Conservation (phyloP, 305 asterid genomes). For the Solanum hybrid region DNA sequence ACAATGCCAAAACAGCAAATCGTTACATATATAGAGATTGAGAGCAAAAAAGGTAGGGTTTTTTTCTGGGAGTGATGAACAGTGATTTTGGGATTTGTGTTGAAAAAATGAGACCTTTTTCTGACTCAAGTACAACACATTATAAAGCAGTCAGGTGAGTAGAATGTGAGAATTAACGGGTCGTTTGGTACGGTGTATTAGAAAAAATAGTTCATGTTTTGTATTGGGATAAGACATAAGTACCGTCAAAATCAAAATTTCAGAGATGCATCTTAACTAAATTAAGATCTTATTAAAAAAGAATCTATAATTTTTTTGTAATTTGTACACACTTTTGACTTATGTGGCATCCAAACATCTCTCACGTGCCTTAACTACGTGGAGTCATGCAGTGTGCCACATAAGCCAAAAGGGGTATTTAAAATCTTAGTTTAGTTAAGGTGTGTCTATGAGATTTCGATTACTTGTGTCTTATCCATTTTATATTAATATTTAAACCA, state of each 20-base stretch:
- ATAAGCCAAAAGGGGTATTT: too few species aligned
- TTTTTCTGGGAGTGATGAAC: neutral
- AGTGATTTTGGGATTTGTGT: neutral
- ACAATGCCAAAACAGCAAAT: neutral
- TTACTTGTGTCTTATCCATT: neutral
- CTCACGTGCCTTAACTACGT: neutral
- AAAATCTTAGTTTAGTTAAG: too few species aligned
- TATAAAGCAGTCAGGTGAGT: neutral
- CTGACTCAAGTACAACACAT: neutral
- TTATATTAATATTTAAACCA: too few species aligned
- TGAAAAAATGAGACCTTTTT: neutral
- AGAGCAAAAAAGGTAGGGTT: neutral
- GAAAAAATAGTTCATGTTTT: too few species aligned
- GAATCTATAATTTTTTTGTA: neutral
- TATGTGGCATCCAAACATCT: neutral
- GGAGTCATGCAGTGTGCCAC: fast-evolving
- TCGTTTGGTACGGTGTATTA: neutral
- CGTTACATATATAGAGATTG: neutral
- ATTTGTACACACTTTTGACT: neutral
- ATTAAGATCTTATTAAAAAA: too few species aligned
- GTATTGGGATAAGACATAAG: neutral
- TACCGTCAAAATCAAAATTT: fast-evolving
- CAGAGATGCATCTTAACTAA: neutral
- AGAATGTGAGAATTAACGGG: neutral
- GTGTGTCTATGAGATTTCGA: too few species aligned